Base-by-base conservation (phyloP, 148 eudicot genomes). In the Vaccinium macrocarpon region DNA sequence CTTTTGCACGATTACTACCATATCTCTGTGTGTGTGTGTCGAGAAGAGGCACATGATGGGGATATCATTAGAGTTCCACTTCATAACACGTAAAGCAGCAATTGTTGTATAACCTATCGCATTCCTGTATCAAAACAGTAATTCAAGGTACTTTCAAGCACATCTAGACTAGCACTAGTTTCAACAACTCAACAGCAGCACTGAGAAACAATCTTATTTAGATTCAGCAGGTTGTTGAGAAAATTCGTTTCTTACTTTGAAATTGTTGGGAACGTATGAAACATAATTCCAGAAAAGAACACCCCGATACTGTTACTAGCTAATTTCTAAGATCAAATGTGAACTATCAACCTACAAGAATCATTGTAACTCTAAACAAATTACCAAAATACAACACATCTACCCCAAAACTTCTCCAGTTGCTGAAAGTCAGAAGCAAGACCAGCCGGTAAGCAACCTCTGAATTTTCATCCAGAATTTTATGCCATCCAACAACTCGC, bases 361-460 rank as follows among this genome's bases (percentile, higher is more conserved):
- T 19, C 4, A 72, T 14, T 72, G 49, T 72, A 72, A 15, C 48
- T 6, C 76, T 11, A 76, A 49, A 46, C 53, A 80, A 80, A 59
- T 8, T 14, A 59, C 71, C 82, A 32, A 59, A 48, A 13, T 81
- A 61, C 21, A 61, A 81, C 73, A 46, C 5, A 72, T 3, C 82
- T 59, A 35, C 82, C 52, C 55, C 42, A 42, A 68, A 32, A n/a
- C 82, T 42, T 59, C 15, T 81, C 74, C 73, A n/a, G 12, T 27
- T 18, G 53, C 82, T 32, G 6, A 59, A 10, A 74, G 23, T 46
- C 46, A 61, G 53, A 42, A 61, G 32, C 82, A 50, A 25, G 23
- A 75, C 79, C 53, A 75, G 48, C 79, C 53, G 6, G 53, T 23
- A 25, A 23, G 21, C 59, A 42, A 62, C 55, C 82, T 42, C 82